These are phyloP conservation scores for Boletellus sp. DNA, from an alignment of 768 basidiomycete species.

Conservation along the genomic window DNA sequence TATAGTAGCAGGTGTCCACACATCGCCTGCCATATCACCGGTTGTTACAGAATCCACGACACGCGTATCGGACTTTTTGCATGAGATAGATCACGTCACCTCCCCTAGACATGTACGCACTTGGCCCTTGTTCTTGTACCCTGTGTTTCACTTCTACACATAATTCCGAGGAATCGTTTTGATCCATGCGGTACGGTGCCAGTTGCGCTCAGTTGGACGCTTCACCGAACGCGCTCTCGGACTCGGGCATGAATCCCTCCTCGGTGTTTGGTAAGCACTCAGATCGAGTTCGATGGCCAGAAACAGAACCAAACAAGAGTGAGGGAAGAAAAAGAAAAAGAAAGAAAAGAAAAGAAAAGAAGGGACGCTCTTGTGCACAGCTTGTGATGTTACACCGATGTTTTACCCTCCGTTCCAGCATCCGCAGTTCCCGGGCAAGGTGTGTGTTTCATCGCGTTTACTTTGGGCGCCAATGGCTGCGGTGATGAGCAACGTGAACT, in stretches of 20 bases:
- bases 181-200: background rate
- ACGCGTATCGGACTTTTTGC: slow-evolving; percentile 12
- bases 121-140: slow-evolving; percentile 18
- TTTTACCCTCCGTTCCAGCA: no score
- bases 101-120: slow-evolving; percentile 15
- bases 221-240: no score
- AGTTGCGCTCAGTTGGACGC: background rate
- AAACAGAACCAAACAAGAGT: slow-evolving; percentile 15
- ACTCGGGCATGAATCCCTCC: no score
- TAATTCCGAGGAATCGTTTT: slow-evolving; percentile 6
- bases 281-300: no score
- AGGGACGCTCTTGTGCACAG: no score
- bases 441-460: slow-evolving; percentile 8
- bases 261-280: no score
- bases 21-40: background rate
- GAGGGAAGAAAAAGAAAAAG: no score
- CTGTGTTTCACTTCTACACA: slow-evolving; percentile 7
- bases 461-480: background rate
- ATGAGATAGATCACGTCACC: slow-evolving; percentile 6
- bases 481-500: slow-evolving; percentile 58
- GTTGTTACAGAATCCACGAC: slow-evolving; percentile 8
- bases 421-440: background rate
- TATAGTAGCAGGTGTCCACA: slow-evolving; percentile 10
- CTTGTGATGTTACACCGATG: no score
- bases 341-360: no score